A percentile compares a stretch with the other conserved stretches of the same genome.
Conservation (phyloP, 1,139 yeast species). For the Wickerhamiella infanticola region DNA sequence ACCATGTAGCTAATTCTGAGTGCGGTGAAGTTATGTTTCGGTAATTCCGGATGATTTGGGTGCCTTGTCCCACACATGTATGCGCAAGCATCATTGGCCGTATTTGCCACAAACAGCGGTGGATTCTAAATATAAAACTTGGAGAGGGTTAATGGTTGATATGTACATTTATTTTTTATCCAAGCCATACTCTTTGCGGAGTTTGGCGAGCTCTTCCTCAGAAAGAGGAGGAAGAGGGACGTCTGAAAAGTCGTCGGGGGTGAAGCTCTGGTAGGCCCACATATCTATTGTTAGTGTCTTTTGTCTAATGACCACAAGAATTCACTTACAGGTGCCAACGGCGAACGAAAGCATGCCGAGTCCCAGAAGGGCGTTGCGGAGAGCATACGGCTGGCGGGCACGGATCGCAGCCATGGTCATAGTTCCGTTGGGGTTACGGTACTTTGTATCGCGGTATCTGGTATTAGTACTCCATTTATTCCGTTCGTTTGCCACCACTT, state of each 20-base stretch:
- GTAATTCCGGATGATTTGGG: too few species aligned
- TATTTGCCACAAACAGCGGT: too few species aligned
- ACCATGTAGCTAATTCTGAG: too few species aligned
- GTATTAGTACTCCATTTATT: not conserved
- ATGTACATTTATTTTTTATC: constrained; percentile 6
- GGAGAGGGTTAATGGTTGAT: not conserved
- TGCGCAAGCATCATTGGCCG: too few species aligned
- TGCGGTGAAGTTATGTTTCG: too few species aligned
- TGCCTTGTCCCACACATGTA: too few species aligned
- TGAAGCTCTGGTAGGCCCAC: constrained; percentile 59
- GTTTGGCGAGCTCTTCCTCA: constrained; percentile 56
- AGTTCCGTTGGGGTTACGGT: constrained; percentile 29
- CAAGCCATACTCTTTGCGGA: constrained; percentile 44
- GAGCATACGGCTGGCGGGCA: constrained; percentile 75
- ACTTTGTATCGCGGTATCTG: constrained; percentile 8
- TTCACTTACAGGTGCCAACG: constrained; percentile 40
- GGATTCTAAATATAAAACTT: not conserved
- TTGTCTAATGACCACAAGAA: too few species aligned
- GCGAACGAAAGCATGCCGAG: constrained; percentile 45
- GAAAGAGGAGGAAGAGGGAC: constrained; percentile 87
- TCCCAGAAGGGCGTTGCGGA: constrained; percentile 55
- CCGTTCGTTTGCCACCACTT: not conserved
- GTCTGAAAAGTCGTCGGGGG: constrained; percentile 72
- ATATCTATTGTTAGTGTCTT: constrained; percentile 15
- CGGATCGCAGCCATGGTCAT: constrained; percentile 90